Conservation (phyloP, 495 filamentous ascomycete species). For the Xylaria longipes region DNA sequence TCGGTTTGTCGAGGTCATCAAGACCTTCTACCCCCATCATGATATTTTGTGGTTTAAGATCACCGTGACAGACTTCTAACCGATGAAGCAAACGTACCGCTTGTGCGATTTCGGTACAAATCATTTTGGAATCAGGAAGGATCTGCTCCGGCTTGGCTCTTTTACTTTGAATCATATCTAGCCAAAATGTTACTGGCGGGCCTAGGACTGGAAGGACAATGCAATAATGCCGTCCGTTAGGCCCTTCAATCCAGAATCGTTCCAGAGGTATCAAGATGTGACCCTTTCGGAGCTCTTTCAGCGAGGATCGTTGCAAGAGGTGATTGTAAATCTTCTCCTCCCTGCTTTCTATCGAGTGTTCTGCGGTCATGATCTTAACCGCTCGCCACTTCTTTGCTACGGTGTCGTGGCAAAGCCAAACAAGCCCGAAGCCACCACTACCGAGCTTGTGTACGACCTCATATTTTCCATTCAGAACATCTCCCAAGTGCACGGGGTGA, state of each 20-base stretch:
- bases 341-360: background rate
- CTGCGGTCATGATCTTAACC: conserved; percentile 37
- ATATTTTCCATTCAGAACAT: conserved; percentile 49
- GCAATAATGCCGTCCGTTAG: conserved; percentile 48
- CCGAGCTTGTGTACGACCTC: conserved; percentile 62
- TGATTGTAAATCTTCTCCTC: conserved; percentile 25
- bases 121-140: background rate
- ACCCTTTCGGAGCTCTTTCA: conserved; percentile 13
- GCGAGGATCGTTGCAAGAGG: background rate
- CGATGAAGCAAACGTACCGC: background rate
- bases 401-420: conserved; percentile 62
- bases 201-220: conserved; percentile 37
- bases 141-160: no score
- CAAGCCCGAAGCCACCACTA: conserved; percentile 56
- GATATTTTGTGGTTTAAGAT: background rate
- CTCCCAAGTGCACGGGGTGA: conserved; percentile 57
- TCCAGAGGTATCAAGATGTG: conserved; percentile 35
- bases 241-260: conserved; percentile 47
- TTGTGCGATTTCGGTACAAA: background rate
- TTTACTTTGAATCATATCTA: no score
- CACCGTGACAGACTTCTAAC: background rate
- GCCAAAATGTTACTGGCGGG: conserved; percentile 11
- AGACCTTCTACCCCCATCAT: background rate
- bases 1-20: background rate
- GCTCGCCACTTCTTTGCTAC: conserved; percentile 36